A percentile compares a stretch with the other conserved stretches of the same genome.
Evolutionary conservation across 495 filamentous ascomycete species (phyloP).

Genomic region (Podospora pseudoanserina): DNA sequence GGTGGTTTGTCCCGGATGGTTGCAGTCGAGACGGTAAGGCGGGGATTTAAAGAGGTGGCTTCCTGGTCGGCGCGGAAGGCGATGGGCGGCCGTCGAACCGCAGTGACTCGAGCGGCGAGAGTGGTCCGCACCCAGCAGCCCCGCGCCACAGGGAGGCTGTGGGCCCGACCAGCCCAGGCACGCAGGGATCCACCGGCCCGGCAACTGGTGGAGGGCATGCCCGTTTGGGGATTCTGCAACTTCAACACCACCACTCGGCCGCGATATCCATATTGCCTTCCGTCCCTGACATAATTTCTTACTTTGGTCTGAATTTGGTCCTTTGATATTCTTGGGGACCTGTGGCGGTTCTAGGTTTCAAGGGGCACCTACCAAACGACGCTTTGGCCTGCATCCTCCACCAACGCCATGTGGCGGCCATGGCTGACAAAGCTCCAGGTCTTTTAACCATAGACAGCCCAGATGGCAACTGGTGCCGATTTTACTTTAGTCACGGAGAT

Average conservation of each 20-base stretch:
- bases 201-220: neutral
- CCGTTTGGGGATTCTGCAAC: neutral
- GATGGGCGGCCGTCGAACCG: constrained; percentile 35
- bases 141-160: constrained; percentile 1
- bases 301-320: neutral
- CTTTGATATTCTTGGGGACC: neutral
- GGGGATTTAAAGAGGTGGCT: constrained; percentile 16
- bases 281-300: neutral
- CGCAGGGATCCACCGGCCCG: constrained; percentile 2
- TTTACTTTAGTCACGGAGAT: no score
- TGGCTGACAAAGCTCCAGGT: no score
- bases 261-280: neutral
- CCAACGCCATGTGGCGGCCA: no score
- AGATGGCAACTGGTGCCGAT: no score
- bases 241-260: neutral
- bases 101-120: constrained; percentile 36
- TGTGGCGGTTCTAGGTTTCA: no score
- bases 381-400: no score
- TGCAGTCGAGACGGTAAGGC: constrained; percentile 9
- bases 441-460: no score
- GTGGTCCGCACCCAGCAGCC: constrained; percentile 17
- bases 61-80: constrained; percentile 24
- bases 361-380: no score
- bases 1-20: constrained; percentile 7
- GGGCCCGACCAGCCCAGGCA: neutral